These are phyloP conservation scores for Dittrichia graveolens DNA, from an alignment of 129 eudicot genomes.

Conservation along the genomic window DNA sequence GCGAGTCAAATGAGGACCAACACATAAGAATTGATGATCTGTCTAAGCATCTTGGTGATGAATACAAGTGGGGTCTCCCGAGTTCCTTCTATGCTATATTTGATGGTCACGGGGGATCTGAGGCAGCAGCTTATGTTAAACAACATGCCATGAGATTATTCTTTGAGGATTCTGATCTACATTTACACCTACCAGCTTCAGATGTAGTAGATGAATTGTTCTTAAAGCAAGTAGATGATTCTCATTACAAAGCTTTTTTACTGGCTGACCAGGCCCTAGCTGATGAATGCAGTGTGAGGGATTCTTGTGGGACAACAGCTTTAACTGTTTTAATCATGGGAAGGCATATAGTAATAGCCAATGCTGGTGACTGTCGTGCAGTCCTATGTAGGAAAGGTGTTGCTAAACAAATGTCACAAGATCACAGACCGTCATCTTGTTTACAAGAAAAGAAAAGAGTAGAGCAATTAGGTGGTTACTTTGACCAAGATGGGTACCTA, in stretches of 20 bases:
- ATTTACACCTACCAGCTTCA: conserved; percentile 39
- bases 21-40: conserved; percentile 75
- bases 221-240: conserved; percentile 46
- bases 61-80: conserved; percentile 54
- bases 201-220: conserved; percentile 45
- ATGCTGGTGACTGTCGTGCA: conserved; percentile 90
- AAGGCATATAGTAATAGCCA: conserved; percentile 62
- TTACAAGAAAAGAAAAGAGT: conserved; percentile 56
- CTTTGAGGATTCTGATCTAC: conserved; percentile 64
- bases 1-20: conserved; percentile 72
- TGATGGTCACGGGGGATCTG: conserved; percentile 88
- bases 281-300: conserved; percentile 52
- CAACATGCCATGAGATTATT: conserved; percentile 60
- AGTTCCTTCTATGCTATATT: conserved; percentile 77
- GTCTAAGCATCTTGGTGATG: conserved; percentile 48
- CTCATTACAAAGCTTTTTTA: conserved; percentile 55
- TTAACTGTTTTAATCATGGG: conserved; percentile 70
- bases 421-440: conserved; percentile 61
- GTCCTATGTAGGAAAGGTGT: conserved; percentile 79
- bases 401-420: conserved; percentile 70
- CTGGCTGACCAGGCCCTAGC: conserved; percentile 73
- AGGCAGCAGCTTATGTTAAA: conserved; percentile 71
- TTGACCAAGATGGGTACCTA: conserved; percentile 57
- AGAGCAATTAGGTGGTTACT: conserved; percentile 62
- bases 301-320: conserved; percentile 80